phyloP scores from a whole-genome alignment of 805 yeast species.

The Kodamaea leandrae region DNA sequence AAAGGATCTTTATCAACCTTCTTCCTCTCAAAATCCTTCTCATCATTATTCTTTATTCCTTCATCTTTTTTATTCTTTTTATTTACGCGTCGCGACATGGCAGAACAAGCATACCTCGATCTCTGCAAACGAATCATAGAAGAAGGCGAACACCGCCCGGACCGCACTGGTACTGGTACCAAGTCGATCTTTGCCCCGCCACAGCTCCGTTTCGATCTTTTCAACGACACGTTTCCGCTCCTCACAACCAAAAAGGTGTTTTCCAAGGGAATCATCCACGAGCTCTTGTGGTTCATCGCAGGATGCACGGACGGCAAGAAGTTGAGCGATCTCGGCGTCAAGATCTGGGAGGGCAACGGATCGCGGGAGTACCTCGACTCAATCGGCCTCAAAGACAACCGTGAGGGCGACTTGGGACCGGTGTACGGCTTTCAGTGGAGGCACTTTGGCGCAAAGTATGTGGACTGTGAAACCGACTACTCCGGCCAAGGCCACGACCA shows the following conservation, averaged over 20 bases:
- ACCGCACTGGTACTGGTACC: slow-evolving; percentile 98
- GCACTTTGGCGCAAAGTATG: slow-evolving; percentile 94
- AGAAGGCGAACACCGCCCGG: slow-evolving; percentile 89
- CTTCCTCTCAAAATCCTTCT: background rate
- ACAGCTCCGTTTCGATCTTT: slow-evolving; percentile 77
- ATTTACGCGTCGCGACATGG: slow-evolving; percentile 1
- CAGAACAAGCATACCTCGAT: slow-evolving; percentile 82
- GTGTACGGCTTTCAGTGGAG: slow-evolving; percentile 99
- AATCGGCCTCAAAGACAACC: slow-evolving; percentile 72
- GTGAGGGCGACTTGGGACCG: slow-evolving; percentile 96
- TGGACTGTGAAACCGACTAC: slow-evolving; percentile 83
- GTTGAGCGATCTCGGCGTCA: slow-evolving; percentile 81
- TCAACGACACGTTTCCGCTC: slow-evolving; percentile 75
- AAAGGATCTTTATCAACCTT: background rate
- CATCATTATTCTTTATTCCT: background rate
- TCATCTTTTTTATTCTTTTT: background rate
- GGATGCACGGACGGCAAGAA: slow-evolving; percentile 88
- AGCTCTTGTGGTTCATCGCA: slow-evolving; percentile 85
- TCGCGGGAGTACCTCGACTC: slow-evolving; percentile 85
- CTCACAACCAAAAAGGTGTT: slow-evolving; percentile 92
- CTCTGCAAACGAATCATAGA: slow-evolving; percentile 72
- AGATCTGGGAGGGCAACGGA: slow-evolving; percentile 99
- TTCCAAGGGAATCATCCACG: slow-evolving; percentile 83
- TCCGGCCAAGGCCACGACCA: slow-evolving; percentile 90
- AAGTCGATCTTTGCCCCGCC: slow-evolving; percentile 91